Conservation (phyloP, 148 eudicot genomes). For the Rhododendron mucronatum region DNA sequence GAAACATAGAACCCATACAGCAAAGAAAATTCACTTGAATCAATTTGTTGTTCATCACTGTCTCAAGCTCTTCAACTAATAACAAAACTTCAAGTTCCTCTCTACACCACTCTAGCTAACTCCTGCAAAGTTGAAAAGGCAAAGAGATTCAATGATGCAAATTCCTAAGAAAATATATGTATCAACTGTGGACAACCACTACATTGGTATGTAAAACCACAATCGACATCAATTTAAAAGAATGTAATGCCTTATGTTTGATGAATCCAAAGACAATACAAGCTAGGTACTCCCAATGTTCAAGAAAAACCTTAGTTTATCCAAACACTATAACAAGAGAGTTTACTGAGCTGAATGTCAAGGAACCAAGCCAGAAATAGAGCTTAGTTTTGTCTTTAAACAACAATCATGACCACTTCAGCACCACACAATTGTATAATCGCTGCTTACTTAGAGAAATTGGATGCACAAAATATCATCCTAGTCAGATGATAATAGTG, state of each 20-base stretch:
- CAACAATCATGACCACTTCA: background rate
- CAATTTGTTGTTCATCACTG: background rate
- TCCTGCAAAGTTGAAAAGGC: constrained; percentile 44
- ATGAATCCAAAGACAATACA: background rate
- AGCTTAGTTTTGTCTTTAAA: background rate
- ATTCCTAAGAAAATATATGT: background rate
- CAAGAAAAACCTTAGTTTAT: background rate
- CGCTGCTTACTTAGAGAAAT: no score
- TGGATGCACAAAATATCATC: no score
- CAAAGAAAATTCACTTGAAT: background rate
- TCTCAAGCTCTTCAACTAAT: constrained; percentile 27
- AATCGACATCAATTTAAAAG: background rate
- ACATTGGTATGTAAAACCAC: background rate
- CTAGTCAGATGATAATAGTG: no score
- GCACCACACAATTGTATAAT: no score
- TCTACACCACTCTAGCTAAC: constrained; percentile 37
- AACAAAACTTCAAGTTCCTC: constrained; percentile 81
- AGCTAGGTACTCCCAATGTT: background rate
- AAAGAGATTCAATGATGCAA: background rate
- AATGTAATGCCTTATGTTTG: background rate
- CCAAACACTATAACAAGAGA: background rate
- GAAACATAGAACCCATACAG: background rate
- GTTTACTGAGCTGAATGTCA: background rate
- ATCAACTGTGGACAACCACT: background rate
- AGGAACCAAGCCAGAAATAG: background rate